phyloP scores from a whole-genome alignment of 1,139 yeast species.

The Sugiyamaella novakii region DNA sequence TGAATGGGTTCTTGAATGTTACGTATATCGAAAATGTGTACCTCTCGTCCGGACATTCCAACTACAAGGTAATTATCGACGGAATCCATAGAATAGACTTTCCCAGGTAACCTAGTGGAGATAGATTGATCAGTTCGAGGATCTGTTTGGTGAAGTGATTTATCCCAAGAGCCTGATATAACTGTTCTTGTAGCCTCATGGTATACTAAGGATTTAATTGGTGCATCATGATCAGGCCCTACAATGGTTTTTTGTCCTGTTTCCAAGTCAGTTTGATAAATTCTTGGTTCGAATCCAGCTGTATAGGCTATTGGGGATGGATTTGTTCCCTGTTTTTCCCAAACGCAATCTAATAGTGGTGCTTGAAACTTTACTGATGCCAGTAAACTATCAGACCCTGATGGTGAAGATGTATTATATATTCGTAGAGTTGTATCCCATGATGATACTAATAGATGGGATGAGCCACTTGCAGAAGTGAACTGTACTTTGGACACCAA shows the following conservation, averaged over 20 bases:
- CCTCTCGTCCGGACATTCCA: constrained; percentile 56
- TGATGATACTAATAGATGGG: constrained; percentile 40
- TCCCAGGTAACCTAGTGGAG: constrained; percentile 47
- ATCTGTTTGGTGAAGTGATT: constrained; percentile 48
- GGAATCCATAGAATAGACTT: constrained; percentile 68
- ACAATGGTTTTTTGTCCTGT: constrained; percentile 31
- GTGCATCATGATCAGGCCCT: constrained; percentile 41
- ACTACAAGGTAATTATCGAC: constrained; percentile 52
- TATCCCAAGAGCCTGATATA: constrained; percentile 61
- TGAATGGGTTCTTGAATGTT: constrained; percentile 51
- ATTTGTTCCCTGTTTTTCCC: constrained; percentile 33
- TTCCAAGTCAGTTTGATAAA: constrained; percentile 36
- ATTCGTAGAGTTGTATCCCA: constrained; percentile 43
- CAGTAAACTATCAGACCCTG: constrained; percentile 20
- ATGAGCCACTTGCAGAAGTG: constrained; percentile 31
- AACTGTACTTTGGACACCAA: constrained; percentile 38
- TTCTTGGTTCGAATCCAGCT: constrained; percentile 37
- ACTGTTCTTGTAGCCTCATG: constrained; percentile 40
- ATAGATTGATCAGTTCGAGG: constrained; percentile 32
- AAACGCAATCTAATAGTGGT: constrained; percentile 40
- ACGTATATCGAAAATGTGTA: constrained; percentile 62
- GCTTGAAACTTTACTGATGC: constrained; percentile 32
- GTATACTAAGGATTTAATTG: constrained; percentile 40
- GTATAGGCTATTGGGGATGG: constrained; percentile 29
- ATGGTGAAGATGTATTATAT: constrained; percentile 32